These are phyloP conservation scores for Arthrinium phaeospermum DNA, from an alignment of 2,329 filamentous ascomycete genomes.

Conservation along the genomic window DNA sequence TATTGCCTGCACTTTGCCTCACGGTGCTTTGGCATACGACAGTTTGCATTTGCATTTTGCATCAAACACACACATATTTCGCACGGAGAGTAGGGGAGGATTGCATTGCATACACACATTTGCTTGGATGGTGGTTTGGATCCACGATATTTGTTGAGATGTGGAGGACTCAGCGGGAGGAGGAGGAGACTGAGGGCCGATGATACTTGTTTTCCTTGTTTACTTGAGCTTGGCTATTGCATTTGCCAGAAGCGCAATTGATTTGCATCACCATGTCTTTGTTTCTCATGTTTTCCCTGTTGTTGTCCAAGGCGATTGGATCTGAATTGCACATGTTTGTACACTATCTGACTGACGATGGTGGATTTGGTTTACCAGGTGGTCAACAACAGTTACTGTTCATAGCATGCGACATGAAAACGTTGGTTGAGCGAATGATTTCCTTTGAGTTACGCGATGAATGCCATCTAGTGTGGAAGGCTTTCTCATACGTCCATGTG, in stretches of 20 bases:
- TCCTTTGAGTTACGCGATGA: no score
- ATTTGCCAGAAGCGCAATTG: not conserved
- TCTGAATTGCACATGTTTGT: not conserved
- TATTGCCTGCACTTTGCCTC: not conserved
- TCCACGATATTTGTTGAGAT: not conserved
- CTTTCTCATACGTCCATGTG: no score
- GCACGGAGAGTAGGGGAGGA: not conserved
- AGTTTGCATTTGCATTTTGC: not conserved
- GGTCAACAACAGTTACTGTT: not conserved
- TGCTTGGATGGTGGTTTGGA: not conserved
- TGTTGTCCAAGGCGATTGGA: not conserved
- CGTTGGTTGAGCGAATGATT: no score
- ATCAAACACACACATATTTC: not conserved
- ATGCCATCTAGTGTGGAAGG: no score
- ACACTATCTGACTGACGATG: not conserved
- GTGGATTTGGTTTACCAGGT: not conserved
- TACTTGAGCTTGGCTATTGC: not conserved
- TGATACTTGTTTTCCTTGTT: not conserved
- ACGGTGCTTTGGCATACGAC: not conserved
- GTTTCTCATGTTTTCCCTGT: not conserved
- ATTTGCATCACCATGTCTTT: not conserved
- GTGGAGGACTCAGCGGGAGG: constrained; percentile 1
- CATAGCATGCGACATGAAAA: not conserved
- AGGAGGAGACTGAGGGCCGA: not conserved
- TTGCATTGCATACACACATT: not conserved